A percentile compares a stretch with the other conserved stretches of the same genome.
Conservation (phyloP, 768 basidiomycete species). For the Leccinum imitatum region DNA sequence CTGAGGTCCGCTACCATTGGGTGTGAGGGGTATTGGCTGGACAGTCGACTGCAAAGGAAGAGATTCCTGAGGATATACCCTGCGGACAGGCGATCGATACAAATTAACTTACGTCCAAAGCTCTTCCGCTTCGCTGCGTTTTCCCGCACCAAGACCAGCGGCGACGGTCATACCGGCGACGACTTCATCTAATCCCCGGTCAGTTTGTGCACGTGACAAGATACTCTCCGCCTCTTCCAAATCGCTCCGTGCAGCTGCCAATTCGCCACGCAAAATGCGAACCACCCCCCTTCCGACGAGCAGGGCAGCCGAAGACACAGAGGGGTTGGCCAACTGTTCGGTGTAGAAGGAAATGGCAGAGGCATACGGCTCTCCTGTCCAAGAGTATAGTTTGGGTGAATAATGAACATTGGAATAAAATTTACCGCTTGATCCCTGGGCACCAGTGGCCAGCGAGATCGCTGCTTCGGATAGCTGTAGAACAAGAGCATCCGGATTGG, state of each 20-base stretch:
- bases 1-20: slow-evolving; percentile 66
- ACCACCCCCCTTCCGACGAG: slow-evolving; percentile 79
- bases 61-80: slow-evolving; percentile 2
- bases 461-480: slow-evolving; percentile 88
- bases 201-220: slow-evolving; percentile 45
- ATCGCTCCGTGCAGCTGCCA: slow-evolving; percentile 75
- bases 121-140: slow-evolving; percentile 63
- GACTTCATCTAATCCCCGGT: slow-evolving; percentile 54
- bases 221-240: slow-evolving; percentile 60
- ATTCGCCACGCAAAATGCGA: slow-evolving; percentile 73
- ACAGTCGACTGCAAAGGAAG: slow-evolving; percentile 36
- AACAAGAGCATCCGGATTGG: slow-evolving; percentile 87
- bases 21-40: slow-evolving; percentile 59
- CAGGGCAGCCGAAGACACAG: slow-evolving; percentile 68
- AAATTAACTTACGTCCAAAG: slow-evolving; percentile 59
- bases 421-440: slow-evolving; percentile 53
- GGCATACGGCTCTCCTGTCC: slow-evolving; percentile 34
- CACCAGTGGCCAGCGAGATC: slow-evolving; percentile 72
- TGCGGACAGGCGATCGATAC: slow-evolving; percentile 4
- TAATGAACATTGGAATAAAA: slow-evolving; percentile 28
- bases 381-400: neutral
- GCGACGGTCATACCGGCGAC: slow-evolving; percentile 68
- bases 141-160: slow-evolving; percentile 54
- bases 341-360: slow-evolving; percentile 66
- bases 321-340: slow-evolving; percentile 81